phyloP scores from a whole-genome alignment of 202 grass and related monocot genomes.

The Brachypodium distachyon region DNA sequence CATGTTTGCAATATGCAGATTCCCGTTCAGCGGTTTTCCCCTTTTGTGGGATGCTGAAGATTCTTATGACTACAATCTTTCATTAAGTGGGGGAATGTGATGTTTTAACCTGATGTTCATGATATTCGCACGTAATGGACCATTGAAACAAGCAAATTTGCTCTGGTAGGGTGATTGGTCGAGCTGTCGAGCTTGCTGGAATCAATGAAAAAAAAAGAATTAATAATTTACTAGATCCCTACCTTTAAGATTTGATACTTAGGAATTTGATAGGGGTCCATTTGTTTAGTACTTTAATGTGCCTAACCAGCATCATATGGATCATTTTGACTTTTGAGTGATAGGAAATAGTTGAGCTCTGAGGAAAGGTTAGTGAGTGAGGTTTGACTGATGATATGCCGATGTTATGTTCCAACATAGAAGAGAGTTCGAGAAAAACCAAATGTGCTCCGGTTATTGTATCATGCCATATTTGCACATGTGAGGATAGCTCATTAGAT shows the following conservation, averaged over 20 bases:
- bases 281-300: conserved; percentile 10
- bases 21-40: neutral
- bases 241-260: conserved; percentile 18
- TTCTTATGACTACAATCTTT: neutral
- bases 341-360: neutral
- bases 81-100: neutral
- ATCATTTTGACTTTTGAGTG: conserved; percentile 7
- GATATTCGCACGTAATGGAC: neutral
- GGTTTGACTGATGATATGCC: neutral
- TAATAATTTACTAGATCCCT: neutral
- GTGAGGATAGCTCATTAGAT: neutral
- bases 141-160: neutral
- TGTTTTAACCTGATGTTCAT: neutral
- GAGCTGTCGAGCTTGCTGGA: neutral
- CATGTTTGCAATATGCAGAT: conserved; percentile 24
- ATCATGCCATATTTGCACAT: neutral
- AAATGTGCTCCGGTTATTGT: neutral
- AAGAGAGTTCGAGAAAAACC: neutral
- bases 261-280: neutral
- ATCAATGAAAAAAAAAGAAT: neutral
- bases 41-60: neutral
- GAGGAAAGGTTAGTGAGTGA: neutral
- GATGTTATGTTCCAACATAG: neutral
- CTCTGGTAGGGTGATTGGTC: neutral
- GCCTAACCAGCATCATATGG: neutral